Percentiles rank a stretch among this genome's conserved stretches.
phyloP scores from a whole-genome alignment of 371 early-diverging fungal species.

The Choanephora cucurbitarum region DNA sequence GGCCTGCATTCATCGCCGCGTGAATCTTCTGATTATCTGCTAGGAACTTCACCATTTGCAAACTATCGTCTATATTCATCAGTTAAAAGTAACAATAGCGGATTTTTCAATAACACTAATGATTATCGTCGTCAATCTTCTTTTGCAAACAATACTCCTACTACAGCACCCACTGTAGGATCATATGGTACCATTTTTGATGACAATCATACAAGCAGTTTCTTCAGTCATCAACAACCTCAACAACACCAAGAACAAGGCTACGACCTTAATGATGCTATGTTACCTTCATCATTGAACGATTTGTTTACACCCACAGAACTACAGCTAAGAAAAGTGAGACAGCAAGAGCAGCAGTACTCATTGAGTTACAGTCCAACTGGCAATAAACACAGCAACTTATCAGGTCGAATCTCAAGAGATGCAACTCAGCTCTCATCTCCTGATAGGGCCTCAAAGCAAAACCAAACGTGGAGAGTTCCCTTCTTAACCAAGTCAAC shows the following conservation, averaged over 20 bases:
- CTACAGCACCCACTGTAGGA: not conserved
- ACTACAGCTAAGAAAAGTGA: conserved; percentile 36
- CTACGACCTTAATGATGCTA: conserved; percentile 32
- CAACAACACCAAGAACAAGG: conserved; percentile 10
- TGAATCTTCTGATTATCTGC: conserved; percentile 16
- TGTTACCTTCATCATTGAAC: conserved; percentile 60
- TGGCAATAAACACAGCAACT: not conserved
- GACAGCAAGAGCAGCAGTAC: conserved; percentile 22
- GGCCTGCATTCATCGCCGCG: conserved; percentile 27
- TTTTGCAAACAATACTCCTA: too few relatives aligned
- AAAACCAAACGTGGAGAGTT: conserved; percentile 12
- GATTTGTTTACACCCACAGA: conserved; percentile 59
- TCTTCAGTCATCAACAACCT: conserved; percentile 7
- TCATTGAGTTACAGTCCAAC: not conserved
- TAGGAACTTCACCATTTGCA: conserved; percentile 8
- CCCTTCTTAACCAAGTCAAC: conserved; percentile 17
- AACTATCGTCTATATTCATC: conserved; percentile 4
- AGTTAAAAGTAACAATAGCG: conserved; percentile 2
- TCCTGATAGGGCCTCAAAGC: not conserved
- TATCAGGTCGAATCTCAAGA: not conserved
- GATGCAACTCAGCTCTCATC: not conserved
- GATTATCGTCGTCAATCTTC: conserved; percentile 2
- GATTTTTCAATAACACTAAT: not conserved
- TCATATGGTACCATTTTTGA: not conserved
- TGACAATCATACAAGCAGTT: not conserved